Evolutionary conservation across 2,329 filamentous ascomycete genomes (phyloP), one percentile per base, ranked within the genome.

Genomic region (Fusarium napiforme): DNA sequence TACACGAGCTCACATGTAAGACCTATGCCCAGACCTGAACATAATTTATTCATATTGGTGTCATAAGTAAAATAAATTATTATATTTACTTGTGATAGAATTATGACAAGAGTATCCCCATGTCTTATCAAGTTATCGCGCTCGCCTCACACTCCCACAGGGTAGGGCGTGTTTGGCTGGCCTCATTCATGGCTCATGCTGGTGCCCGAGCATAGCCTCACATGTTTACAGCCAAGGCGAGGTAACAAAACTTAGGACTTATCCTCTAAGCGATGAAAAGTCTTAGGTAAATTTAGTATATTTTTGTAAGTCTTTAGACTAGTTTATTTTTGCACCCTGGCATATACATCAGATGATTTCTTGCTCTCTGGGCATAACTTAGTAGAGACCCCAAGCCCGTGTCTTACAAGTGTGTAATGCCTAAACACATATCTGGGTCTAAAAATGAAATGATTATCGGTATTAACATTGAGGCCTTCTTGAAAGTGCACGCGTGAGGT

Each of bases 121-220:
- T 10, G n/a, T 28, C 36, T 26, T 47, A 16, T 36, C 16, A n/a
- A n/a, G 19, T 28, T 18, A 36, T 14, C 18, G 14, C 21, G 23
- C 15, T 56, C 21, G 47, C 49, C n/a, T 56, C 50, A 26, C 28
- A 15, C 16, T 42, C 23, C 37, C 15, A 50, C 49, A 69, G 66
- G 66, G 57, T 69, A 69, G 43, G 37, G 12, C 28, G 19, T 30
- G 30, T 21, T 37, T 36, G 21, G 39, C 21, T 59, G 23, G 47
- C 60, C 53, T 68, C 56, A 53, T 37, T 56, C 60, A 70, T n/a
- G 47, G 47, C 37, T 55, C 49, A 56, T 26, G 43, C 63, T 36
- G 34, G 26, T 52, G 23, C 26, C 37, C 28, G 12, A 64, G 55
- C 49, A 52, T 47, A 36, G 39, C 53, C 64, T 60, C 47, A 64